Evolutionary conservation across 805 yeast species (phyloP), one percentile per base, ranked within the genome.

Genomic region (Starmerella bacillaris): DNA sequence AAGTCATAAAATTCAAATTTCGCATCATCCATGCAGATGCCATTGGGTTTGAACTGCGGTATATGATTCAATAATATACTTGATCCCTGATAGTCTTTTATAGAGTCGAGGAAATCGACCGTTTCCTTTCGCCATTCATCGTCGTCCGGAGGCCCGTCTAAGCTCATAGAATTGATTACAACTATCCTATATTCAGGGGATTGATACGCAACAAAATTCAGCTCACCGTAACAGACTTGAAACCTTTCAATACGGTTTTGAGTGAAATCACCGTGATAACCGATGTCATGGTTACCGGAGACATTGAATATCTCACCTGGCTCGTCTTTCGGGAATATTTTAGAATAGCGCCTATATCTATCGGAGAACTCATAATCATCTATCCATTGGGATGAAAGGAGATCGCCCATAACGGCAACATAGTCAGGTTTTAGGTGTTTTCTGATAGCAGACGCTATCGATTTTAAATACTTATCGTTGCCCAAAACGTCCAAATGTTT

Each of bases 271-370:
- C 96, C 96, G 32, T 78, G 70, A 53, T 89, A 86, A 0, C 98
- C 98, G 32, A 86, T 73, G 54, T 89, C 98, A 53, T 89, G 98
- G 53, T 89, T 89, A 2, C 98, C 98, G 2, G 92, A 74, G 31
- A 89, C 60, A 53, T 89, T 89, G 41, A 82, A 67, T 50, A 86
- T 70, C 24, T 9, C 27, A 4, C 43, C 41, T 16, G 34, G 38
- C 4, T 22, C 34, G 7, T 8, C 4, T 2, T 38, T 16, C 8
- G 36, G 44, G 42, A 60, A 60, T 14, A 60, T 58, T 2, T 31
- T 31, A 22, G 36, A 21, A 44, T 44, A 83, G 41, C 96, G 60
- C 39, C 61, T 64, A 0, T 92, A 79, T 41, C 98, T 65, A 51
- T 73, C 72, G 53, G 65, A 74, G 55, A 80, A 89, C 54, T 86